Conservation (phyloP, 176 grass and related monocot species). For the Eragrostis curvula region DNA sequence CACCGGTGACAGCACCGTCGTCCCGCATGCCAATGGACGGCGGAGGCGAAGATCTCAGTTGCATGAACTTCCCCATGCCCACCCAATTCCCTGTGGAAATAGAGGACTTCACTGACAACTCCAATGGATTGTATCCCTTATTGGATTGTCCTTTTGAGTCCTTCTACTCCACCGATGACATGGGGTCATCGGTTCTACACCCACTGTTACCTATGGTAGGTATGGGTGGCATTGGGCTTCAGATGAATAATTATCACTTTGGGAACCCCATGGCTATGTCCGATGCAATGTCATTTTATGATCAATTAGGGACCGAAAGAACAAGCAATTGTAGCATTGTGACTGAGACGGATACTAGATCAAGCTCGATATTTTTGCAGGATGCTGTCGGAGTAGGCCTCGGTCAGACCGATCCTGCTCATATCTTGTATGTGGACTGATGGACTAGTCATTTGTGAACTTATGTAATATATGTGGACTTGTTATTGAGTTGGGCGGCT, state of each 20-base stretch:
- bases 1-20: too few relatives aligned
- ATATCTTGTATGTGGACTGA: slow-evolving; percentile 38
- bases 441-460: too few relatives aligned
- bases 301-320: slow-evolving; percentile 3
- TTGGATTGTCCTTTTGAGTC: neutral
- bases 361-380: slow-evolving; percentile 37
- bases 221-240: neutral
- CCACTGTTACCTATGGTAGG: neutral
- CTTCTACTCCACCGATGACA: neutral
- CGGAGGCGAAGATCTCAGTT: neutral
- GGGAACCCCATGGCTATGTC: neutral
- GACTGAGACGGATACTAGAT: neutral
- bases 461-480: too few relatives aligned
- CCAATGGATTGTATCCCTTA: neutral
- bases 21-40: neutral
- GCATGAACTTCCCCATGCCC: neutral
- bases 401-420: slow-evolving; percentile 4
- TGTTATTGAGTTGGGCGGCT: too few relatives aligned
- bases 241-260: neutral
- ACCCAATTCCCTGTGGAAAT: neutral
- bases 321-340: neutral
- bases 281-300: neutral
- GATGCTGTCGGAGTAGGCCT: neutral
- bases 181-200: neutral
- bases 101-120: neutral